These are phyloP conservation scores for Laburnicola sp. DNA, from an alignment of 2,329 filamentous ascomycete species.

Conservation along the genomic window DNA sequence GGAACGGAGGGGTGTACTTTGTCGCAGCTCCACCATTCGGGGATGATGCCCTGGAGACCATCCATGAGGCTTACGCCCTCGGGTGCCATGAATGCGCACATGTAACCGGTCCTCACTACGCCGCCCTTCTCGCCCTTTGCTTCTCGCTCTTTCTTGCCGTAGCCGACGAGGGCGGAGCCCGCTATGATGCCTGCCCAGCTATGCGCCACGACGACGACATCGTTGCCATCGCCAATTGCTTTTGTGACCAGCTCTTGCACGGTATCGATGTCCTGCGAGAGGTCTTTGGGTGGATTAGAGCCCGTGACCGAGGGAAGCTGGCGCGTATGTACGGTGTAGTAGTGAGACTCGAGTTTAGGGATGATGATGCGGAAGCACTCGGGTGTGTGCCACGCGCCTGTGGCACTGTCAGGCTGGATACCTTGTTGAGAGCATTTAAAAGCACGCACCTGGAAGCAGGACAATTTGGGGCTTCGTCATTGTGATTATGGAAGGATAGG, in stretches of 20 bases:
- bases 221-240: conserved; percentile 46
- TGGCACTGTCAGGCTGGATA: too few relatives aligned
- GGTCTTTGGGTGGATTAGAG: conserved; percentile 30
- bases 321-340: conserved; percentile 34
- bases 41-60: conserved; percentile 26
- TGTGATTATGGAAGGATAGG: not conserved
- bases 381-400: conserved; percentile 43
- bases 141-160: conserved; percentile 40
- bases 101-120: conserved; percentile 42
- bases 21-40: conserved; percentile 32
- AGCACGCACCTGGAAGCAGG: conserved; percentile 32
- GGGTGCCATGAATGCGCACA: conserved; percentile 44
- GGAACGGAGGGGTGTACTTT: conserved; percentile 14
- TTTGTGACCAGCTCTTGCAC: conserved; percentile 37
- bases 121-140: conserved; percentile 45
- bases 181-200: conserved; percentile 51
- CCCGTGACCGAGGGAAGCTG: conserved; percentile 36
- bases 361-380: conserved; percentile 29
- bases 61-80: conserved; percentile 39
- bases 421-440: too few relatives aligned
- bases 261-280: conserved; percentile 39
- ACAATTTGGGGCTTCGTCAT: conserved; percentile 42
- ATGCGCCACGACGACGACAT: conserved; percentile 50
- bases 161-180: conserved; percentile 40
- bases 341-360: conserved; percentile 31